Percentiles rank a stretch among this genome's conserved stretches.
Conservation (phyloP, 192 early-diverging fungal species). For the Spizellomyces sp. region DNA sequence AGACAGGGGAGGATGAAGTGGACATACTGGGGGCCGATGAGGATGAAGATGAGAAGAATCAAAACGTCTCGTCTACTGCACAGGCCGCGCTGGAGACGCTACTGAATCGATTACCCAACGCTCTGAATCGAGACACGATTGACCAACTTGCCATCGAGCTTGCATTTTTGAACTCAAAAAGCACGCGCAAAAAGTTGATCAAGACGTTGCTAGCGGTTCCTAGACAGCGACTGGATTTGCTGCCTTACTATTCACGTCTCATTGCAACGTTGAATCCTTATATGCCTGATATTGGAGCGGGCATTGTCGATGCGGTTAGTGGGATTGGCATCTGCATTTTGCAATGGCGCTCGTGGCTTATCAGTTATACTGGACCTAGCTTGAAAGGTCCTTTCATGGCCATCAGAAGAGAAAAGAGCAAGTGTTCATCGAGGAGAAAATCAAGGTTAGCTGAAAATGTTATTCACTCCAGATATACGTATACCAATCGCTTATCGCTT, state of each 20-base stretch:
- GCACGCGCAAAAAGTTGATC: slow-evolving; percentile 74
- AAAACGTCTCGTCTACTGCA: slow-evolving; percentile 24
- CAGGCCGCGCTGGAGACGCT: slow-evolving; percentile 61
- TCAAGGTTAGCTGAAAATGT: slow-evolving; percentile 54
- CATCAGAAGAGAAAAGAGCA: slow-evolving; percentile 73
- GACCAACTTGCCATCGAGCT: slow-evolving; percentile 92
- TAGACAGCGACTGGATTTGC: slow-evolving; percentile 75
- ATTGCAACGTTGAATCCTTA: slow-evolving; percentile 85
- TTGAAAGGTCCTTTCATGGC: slow-evolving; percentile 73
- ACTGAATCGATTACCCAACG: slow-evolving; percentile 69
- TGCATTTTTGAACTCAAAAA: slow-evolving; percentile 86
- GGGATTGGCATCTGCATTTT: background rate
- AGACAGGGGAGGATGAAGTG: slow-evolving; percentile 32
- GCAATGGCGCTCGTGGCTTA: background rate
- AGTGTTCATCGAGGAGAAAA: slow-evolving; percentile 72
- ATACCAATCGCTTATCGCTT: too few relatives aligned
- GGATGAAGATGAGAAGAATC: slow-evolving; percentile 45
- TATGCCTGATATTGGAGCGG: slow-evolving; percentile 82
- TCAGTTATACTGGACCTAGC: slow-evolving; percentile 42
- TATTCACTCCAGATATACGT: background rate
- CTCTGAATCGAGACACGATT: slow-evolving; percentile 81
- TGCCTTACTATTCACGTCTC: slow-evolving; percentile 90
- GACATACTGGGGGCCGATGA: slow-evolving; percentile 23
- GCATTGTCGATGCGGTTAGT: slow-evolving; percentile 53
- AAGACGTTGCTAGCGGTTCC: slow-evolving; percentile 77